These are phyloP conservation scores for Apiotrichum veenhuisii DNA, from an alignment of 1,284 basidiomycete genomes.

Conservation along the genomic window DNA sequence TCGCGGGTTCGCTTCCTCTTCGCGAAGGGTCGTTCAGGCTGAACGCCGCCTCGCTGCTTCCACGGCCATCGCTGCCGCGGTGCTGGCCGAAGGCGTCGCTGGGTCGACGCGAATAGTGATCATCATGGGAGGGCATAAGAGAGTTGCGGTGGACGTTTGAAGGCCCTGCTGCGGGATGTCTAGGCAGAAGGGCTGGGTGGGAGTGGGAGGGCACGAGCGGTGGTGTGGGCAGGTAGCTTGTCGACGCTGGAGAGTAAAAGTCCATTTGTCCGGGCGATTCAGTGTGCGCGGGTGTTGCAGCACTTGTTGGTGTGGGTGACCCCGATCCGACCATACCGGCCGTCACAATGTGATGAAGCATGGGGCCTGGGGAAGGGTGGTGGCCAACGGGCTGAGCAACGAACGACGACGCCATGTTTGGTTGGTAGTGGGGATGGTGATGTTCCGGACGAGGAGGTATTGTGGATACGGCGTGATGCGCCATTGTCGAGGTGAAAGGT, in stretches of 20 bases:
- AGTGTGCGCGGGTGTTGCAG: neutral
- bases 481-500: neutral
- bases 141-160: neutral
- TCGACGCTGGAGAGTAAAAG: slow-evolving; percentile 8
- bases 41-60: neutral
- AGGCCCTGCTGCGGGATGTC: neutral
- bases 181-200: neutral
- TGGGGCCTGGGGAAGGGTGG: neutral
- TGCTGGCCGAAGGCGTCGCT: neutral
- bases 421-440: neutral
- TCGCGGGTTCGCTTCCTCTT: neutral
- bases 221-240: slow-evolving; percentile 6
- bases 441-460: neutral
- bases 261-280: neutral
- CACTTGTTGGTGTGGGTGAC: neutral
- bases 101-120: neutral
- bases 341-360: slow-evolving; percentile 1
- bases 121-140: neutral
- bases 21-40: neutral
- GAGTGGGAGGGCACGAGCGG: slow-evolving; percentile 1
- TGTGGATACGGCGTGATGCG: neutral
- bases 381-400: neutral
- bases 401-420: neutral
- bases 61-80: neutral
- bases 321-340: neutral